Conservation (phyloP, 176 grass and related monocot genomes). For the barley (Hordeum vulgare) region MorexV3_pseudomolecules_assembly NC_058524.1:530525456-530525955, state of each 20-base stretch:
- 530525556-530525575: slow-evolving; percentile 38
- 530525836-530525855: slow-evolving; percentile 24
- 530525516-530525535: slow-evolving; percentile 30
- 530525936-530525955: slow-evolving; percentile 39
- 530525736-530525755: slow-evolving; percentile 38
- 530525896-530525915: slow-evolving; percentile 39
- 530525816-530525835: slow-evolving; percentile 31
- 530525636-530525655: slow-evolving; percentile 46
- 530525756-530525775: slow-evolving; percentile 26
- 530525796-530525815: slow-evolving; percentile 40
- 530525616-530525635: neutral
- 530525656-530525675: slow-evolving; percentile 30
- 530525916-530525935: slow-evolving; percentile 27
- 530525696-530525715: slow-evolving; percentile 59
- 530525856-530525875: neutral
- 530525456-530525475: slow-evolving; percentile 58
- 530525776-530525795: slow-evolving; percentile 71
- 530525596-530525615: slow-evolving; percentile 16
- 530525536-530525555: slow-evolving; percentile 4
- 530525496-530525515: slow-evolving; percentile 22
- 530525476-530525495: slow-evolving; percentile 24
- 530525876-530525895: slow-evolving; percentile 56
- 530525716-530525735: slow-evolving; percentile 24
- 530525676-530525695: slow-evolving; percentile 48
- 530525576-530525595: slow-evolving; percentile 45